Evolutionary conservation across 2,329 filamentous ascomycete species (phyloP).

Genomic region (Cordyceps farinosa): DNA sequence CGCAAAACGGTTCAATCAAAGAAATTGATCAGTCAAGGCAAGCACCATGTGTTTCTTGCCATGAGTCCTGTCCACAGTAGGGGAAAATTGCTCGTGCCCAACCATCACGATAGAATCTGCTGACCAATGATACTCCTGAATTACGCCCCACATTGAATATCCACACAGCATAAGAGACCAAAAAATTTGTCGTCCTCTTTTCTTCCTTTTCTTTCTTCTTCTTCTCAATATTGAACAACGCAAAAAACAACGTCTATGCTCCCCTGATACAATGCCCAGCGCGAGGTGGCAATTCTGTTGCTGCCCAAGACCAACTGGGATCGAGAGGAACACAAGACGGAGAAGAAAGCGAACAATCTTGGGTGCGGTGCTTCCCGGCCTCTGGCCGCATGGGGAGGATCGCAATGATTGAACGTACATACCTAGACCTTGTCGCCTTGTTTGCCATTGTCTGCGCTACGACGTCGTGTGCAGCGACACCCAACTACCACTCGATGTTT

Average conservation of each 20-base stretch:
- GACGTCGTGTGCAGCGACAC: neutral
- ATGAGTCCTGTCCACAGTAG: too few species aligned
- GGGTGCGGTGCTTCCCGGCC: conserved; percentile 54
- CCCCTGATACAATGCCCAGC: conserved; percentile 36
- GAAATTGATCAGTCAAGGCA: too few species aligned
- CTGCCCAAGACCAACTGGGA: conserved; percentile 46
- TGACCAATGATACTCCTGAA: neutral
- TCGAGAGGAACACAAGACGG: conserved; percentile 47
- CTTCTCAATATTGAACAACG: conserved; percentile 44
- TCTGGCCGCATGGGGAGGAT: conserved; percentile 47
- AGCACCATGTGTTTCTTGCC: too few species aligned
- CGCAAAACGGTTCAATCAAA: too few species aligned
- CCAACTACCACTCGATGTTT: neutral
- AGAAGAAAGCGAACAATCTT: conserved; percentile 56
- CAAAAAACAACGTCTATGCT: conserved; percentile 44
- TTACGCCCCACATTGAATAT: conserved; percentile 1
- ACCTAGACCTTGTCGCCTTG: neutral
- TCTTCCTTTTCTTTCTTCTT: conserved; percentile 27
- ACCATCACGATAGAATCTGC: neutral
- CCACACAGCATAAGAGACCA: conserved; percentile 12
- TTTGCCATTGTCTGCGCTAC: neutral
- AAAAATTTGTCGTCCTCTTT: conserved; percentile 6
- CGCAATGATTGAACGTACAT: conserved; percentile 60
- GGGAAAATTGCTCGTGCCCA: neutral
- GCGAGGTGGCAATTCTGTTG: conserved; percentile 42